Conservation (phyloP, 768 basidiomycete genomes). For the Agaricus subrufescens region DNA sequence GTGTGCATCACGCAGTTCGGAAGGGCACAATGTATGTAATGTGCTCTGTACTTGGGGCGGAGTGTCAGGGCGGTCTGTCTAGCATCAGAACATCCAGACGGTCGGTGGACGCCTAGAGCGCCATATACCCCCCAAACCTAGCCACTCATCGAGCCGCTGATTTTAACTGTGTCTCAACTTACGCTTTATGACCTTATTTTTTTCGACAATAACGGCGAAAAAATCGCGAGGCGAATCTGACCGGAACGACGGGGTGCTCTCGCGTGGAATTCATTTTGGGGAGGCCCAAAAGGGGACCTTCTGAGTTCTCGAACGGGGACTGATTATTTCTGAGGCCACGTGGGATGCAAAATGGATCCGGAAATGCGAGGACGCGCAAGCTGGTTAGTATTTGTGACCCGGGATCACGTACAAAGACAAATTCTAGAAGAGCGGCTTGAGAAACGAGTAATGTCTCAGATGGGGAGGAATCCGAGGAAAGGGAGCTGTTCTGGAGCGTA, state of each 20-base stretch:
- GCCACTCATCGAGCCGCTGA: neutral
- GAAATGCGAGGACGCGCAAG: slow-evolving; percentile 3
- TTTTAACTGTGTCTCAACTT: neutral
- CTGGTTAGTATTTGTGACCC: slow-evolving; percentile 5
- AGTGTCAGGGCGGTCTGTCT: neutral
- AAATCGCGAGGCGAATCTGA: neutral
- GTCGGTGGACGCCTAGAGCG: slow-evolving; percentile 1
- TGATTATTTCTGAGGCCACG: slow-evolving; percentile 6
- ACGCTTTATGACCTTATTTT: neutral
- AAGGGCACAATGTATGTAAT: slow-evolving; percentile 8
- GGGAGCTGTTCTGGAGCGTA: slow-evolving; percentile 1
- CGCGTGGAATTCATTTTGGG: slow-evolving; percentile 11
- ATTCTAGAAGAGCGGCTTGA: slow-evolving; percentile 11
- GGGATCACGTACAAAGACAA: slow-evolving; percentile 7
- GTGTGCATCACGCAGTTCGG: neutral
- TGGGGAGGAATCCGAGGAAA: slow-evolving; percentile 6
- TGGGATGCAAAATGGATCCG: slow-evolving; percentile 1
- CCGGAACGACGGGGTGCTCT: slow-evolving; percentile 4
- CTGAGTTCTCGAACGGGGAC: slow-evolving; percentile 5
- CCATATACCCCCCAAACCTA: neutral
- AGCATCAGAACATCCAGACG: neutral
- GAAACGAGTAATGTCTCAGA: neutral
- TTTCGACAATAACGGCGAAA: neutral
- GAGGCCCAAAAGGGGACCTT: neutral
- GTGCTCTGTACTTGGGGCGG: neutral